phyloP scores from a whole-genome alignment of 345 rosid genomes.

The Trapa incisa region DNA sequence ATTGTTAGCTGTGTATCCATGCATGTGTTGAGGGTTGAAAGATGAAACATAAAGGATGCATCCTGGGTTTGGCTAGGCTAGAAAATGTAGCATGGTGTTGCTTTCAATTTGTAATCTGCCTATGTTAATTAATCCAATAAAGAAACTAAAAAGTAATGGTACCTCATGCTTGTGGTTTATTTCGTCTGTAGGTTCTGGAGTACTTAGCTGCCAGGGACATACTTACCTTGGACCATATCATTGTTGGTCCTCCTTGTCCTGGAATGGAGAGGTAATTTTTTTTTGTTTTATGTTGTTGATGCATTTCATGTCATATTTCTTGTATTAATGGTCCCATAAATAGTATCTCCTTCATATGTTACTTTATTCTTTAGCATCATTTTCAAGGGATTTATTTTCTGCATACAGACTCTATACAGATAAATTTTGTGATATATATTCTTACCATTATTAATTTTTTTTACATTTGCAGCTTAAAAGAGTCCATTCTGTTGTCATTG shows the following conservation, averaged over 20 bases:
- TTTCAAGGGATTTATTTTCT: neutral
- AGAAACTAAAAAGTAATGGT: neutral
- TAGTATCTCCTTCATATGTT: too few relatives aligned
- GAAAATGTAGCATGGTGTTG: neutral
- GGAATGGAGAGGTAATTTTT: slow-evolving; percentile 70
- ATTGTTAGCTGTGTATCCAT: neutral
- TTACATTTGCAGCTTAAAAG: slow-evolving; percentile 63
- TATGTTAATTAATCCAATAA: neutral
- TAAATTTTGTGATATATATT: neutral
- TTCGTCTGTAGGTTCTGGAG: slow-evolving; percentile 66
- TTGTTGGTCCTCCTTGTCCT: slow-evolving; percentile 71
- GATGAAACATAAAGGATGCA: neutral
- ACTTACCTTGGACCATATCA: slow-evolving; percentile 63
- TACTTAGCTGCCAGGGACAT: slow-evolving; percentile 71
- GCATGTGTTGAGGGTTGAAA: neutral
- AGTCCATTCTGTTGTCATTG: slow-evolving; percentile 61
- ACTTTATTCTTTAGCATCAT: neutral
- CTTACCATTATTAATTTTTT: neutral
- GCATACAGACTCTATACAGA: neutral
- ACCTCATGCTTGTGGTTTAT: neutral
- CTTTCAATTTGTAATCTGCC: neutral
- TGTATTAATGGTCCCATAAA: neutral
- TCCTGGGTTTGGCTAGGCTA: neutral
- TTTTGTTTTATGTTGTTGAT: neutral
- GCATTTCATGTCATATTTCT: neutral